Base-by-base conservation (phyloP, 371 early-diverging fungal species). In the Mucor indicus region DNA sequence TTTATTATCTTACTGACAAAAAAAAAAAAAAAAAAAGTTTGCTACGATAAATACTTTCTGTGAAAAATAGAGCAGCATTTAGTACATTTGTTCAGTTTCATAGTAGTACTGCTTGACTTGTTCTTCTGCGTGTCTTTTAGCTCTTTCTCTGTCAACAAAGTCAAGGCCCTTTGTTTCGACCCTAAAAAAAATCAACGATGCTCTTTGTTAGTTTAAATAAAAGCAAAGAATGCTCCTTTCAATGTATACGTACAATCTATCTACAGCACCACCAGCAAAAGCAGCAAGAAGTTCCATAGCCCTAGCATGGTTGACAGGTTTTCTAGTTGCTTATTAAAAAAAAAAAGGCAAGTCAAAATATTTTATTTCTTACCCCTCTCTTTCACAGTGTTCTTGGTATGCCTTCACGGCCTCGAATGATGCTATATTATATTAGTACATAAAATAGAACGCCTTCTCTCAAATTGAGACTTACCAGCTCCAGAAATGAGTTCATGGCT, bases 221-320 rank as follows among this genome's bases (percentile, higher is more conserved):
- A n/a, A n/a, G n/a, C n/a, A n/a, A n/a, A n/a, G n/a, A n/a, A n/a
- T n/a, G n/a, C n/a, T n/a, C 35, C 4, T 10, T 33, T 13, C 4
- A 4, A 33, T 33, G 35, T 25, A 33, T 32, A 43, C 49, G 43
- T 58, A 61, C 60, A 79, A 55, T 54, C 66, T 77, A 62, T 77
- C 77, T 33, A 77, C 30, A 33, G 67, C 67, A 50, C 54, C 79
- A 60, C 67, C 81, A 23, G 69, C 75, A 38, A 77, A 59, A 40
- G 67, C 77, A 60, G 79, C 75, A 37, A 81, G 60, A 33, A 81
- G 40, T 35, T 73, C 66, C 72, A 73, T 79, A 55, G 74, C 75
- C 32, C 40, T 57, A 5, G 67, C 61, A 41, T 80, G 81, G 15
- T 54, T 58, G 17, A 36, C 40, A 37, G 75, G 78, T 45, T 74